Conservation (phyloP, 2,329 filamentous ascomycete genomes). For the Botrytis medusae region DNA sequence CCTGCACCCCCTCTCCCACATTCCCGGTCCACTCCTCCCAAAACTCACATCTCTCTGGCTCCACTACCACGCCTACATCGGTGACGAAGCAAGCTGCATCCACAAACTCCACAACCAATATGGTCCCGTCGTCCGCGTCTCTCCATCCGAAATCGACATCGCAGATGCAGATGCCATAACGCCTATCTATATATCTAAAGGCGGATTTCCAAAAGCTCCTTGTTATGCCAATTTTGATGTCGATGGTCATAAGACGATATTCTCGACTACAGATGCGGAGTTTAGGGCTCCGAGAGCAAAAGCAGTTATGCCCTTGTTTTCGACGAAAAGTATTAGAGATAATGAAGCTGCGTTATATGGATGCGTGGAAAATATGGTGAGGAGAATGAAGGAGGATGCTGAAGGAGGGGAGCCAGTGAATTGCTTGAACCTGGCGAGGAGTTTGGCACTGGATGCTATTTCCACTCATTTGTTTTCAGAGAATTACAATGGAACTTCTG, state of each 20-base stretch:
- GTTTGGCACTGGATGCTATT: slow-evolving; percentile 54
- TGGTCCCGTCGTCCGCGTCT: slow-evolving; percentile 40
- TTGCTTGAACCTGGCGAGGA: slow-evolving; percentile 50
- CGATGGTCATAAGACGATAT: slow-evolving; percentile 55
- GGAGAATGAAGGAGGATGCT: slow-evolving; percentile 43
- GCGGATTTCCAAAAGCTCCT: slow-evolving; percentile 53
- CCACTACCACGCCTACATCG: slow-evolving; percentile 43
- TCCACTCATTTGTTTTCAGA: slow-evolving; percentile 53
- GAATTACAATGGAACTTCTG: slow-evolving; percentile 48
- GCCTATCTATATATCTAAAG: slow-evolving; percentile 51
- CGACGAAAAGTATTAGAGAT: slow-evolving; percentile 46
- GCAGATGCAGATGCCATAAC: slow-evolving; percentile 39
- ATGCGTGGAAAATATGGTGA: slow-evolving; percentile 46
- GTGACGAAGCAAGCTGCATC: slow-evolving; percentile 37
- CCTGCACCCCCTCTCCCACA: slow-evolving; percentile 43
- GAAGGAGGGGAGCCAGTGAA: slow-evolving; percentile 43
- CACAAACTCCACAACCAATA: slow-evolving; percentile 37
- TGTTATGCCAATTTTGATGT: slow-evolving; percentile 58
- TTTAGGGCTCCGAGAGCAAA: slow-evolving; percentile 49
- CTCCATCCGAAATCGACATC: slow-evolving; percentile 42
- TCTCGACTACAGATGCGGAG: slow-evolving; percentile 47
- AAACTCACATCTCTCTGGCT: slow-evolving; percentile 40
- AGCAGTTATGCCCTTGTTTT: slow-evolving; percentile 51
- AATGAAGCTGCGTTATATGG: slow-evolving; percentile 43
- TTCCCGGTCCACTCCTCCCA: slow-evolving; percentile 43